Conservation (phyloP, 2,329 filamentous ascomycete genomes). For the Xylaria sp. region DNA sequence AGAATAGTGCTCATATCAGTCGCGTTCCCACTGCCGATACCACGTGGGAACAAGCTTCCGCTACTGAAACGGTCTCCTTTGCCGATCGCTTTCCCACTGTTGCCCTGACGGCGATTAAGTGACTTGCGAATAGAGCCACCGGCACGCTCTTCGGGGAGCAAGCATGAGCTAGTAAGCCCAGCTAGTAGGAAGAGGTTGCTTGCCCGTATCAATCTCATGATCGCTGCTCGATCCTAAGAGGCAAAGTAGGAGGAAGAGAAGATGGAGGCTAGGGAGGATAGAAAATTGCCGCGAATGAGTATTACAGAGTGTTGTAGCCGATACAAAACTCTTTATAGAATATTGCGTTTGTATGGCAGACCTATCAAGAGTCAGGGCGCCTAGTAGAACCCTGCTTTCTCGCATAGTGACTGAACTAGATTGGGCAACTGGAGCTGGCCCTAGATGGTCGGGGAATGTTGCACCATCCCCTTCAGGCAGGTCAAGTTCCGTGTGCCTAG, state of each 20-base stretch:
- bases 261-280: background rate
- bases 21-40: conserved; percentile 54
- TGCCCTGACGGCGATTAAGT: conserved; percentile 29
- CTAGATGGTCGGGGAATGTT: conserved; percentile 4
- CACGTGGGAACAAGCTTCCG: conserved; percentile 55
- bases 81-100: conserved; percentile 43
- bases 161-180: conserved; percentile 35
- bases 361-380: conserved; percentile 11
- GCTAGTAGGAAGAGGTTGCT: conserved; percentile 32
- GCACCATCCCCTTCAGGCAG: conserved; percentile 35
- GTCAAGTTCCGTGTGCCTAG: conserved; percentile 14
- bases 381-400: conserved; percentile 5
- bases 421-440: conserved; percentile 34
- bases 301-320: conserved; percentile 3
- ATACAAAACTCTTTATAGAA: conserved; percentile 19
- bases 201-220: conserved; percentile 35
- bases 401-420: conserved; percentile 26
- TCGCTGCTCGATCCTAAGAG: background rate
- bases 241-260: background rate
- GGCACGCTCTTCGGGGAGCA: conserved; percentile 41
- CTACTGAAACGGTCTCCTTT: conserved; percentile 53
- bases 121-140: conserved; percentile 30
- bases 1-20: conserved; percentile 54
- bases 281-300: background rate
- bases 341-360: conserved; percentile 2